Base-by-base conservation (phyloP, 2,329 filamentous ascomycete species). In the Westerdykella aurantiaca region DNA sequence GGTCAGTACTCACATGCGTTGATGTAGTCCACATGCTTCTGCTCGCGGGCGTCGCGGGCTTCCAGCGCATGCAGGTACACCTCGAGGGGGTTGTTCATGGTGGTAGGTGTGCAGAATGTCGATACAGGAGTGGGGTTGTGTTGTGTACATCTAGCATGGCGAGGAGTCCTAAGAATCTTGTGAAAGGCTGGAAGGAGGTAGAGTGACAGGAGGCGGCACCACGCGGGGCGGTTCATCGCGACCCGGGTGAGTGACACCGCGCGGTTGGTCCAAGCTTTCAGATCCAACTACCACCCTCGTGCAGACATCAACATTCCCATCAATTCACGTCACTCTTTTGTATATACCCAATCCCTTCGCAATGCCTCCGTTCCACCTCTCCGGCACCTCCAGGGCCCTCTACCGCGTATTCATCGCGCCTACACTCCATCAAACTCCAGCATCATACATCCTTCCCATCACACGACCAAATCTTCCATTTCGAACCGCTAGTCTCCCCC, bases 51-150 rank as follows among this genome's bases (percentile, higher is more conserved):
- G 57, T 88, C 86, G 51, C 82, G 76, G 57, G 85, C 82, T 55
- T 81, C 78, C 52, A 97, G 75, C 52, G 85, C 84, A 49, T 80
- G 74, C 49, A 87, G 75, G 67, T 95, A 96, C 59, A 94, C 86
- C 53, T 86, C 82, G 60, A 83, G 79, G 86, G 90, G 94, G 72
- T 79, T 80, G 51, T 80, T 76, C 79, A 82, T 81, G 64, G 62
- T 53, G 61, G 64, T 11, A 53, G 38, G 22, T 53, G 25, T 29
- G 25, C 25, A 9, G 25, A 29, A 29, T 29, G 25, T 29, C 25
- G 25, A 29, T 29, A 29, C 25, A 29, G 25, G 10, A 29, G 25
- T 12, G 25, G 11, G 2, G 25, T 3, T 12, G 25, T 29, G 25
- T 29, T 29, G 7, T 12, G 7, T 29, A 29, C 25, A 29, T 29